phyloP scores from a whole-genome alignment of 2,329 filamentous ascomycete species.

The Aspergillus tamarii region DNA sequence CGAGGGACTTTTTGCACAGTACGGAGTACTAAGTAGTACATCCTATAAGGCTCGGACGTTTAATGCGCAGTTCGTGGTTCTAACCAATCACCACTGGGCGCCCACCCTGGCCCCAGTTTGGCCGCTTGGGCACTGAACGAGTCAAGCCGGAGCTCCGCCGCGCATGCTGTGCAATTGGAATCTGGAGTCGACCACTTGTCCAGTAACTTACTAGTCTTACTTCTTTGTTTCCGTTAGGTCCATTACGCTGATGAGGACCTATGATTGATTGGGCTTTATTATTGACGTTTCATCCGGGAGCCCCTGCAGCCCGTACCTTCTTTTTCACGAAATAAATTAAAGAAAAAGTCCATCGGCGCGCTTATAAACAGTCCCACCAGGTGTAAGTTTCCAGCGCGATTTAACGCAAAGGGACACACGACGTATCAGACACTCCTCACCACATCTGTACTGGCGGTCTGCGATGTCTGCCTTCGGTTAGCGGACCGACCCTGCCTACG shows the following conservation, averaged over 20 bases:
- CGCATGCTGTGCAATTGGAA: slow-evolving; percentile 11
- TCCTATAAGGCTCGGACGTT: slow-evolving; percentile 14
- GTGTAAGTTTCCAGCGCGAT: slow-evolving; percentile 3
- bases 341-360: neutral
- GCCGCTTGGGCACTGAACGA: slow-evolving; percentile 10
- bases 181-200: slow-evolving; percentile 9
- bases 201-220: slow-evolving; percentile 4
- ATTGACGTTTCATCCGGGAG: slow-evolving; percentile 7
- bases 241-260: neutral
- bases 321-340: neutral
- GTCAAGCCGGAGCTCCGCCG: slow-evolving; percentile 13
- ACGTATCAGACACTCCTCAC: slow-evolving; percentile 8
- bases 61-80: slow-evolving; percentile 4
- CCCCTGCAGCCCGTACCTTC: neutral
- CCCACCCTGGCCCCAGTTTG: slow-evolving; percentile 11
- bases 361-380: neutral
- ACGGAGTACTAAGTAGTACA: too few species aligned
- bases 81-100: neutral
- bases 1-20: neutral
- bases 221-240: neutral
- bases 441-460: slow-evolving; percentile 23
- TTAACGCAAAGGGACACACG: neutral
- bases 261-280: slow-evolving; percentile 10
- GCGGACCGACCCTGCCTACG: slow-evolving; percentile 36
- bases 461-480: slow-evolving; percentile 46